Evolutionary conservation across 306 rosid species (phyloP).

Genomic region (Cucumis hystrix): DNA sequence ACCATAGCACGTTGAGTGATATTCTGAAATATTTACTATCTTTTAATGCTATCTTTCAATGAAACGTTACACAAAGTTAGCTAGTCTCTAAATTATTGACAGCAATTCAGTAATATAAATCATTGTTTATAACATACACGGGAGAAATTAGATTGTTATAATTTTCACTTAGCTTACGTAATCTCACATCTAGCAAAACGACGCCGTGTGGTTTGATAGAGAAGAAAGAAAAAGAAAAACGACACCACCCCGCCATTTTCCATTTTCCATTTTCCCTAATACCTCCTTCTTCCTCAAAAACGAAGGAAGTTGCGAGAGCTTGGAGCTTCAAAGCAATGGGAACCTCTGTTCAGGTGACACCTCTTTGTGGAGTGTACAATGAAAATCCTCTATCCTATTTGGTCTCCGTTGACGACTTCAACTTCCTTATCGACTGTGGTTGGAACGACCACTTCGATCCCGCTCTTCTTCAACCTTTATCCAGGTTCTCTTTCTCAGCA

Average conservation of each 20-base stretch:
- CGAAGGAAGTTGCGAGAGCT: neutral
- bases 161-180: no score
- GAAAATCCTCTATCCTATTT: conserved; percentile 88
- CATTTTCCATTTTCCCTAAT: conserved; percentile 1
- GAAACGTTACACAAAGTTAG: no score
- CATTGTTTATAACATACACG: no score
- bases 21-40: no score
- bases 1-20: no score
- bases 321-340: conserved; percentile 38
- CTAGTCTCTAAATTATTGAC: no score
- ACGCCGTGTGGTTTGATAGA: neutral
- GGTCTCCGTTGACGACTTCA: conserved; percentile 82
- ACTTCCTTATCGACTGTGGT: conserved; percentile 85
- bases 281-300: neutral
- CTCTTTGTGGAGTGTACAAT: conserved; percentile 79
- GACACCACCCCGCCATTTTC: neutral
- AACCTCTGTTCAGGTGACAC: conserved; percentile 80
- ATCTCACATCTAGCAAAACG: neutral
- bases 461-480: conserved; percentile 69
- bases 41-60: no score
- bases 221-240: neutral
- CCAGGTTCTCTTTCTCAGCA: conserved; percentile 38
- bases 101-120: no score
- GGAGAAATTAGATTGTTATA: no score
- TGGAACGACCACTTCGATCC: conserved; percentile 95